Conservation (phyloP, 2,329 filamentous ascomycete genomes). For the Alternaria sp. region DNA sequence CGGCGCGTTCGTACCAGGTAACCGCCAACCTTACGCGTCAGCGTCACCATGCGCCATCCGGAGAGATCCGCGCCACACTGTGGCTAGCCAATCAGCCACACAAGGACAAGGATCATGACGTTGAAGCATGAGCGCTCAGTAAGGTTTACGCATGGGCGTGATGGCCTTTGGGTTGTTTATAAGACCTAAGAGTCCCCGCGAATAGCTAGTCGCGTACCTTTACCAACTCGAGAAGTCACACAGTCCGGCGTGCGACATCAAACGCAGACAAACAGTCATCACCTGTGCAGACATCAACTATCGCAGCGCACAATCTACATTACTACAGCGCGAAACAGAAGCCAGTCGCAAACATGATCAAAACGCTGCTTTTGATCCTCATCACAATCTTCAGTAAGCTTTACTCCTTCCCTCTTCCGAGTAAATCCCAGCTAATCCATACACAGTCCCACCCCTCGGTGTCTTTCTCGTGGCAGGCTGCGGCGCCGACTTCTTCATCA, state of each 20-base stretch:
- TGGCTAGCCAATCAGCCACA: slow-evolving; percentile 3
- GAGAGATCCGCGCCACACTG: background rate
- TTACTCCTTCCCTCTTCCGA: background rate
- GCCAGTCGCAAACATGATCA: slow-evolving; percentile 21
- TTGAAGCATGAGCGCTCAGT: background rate
- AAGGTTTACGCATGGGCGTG: background rate
- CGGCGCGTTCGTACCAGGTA: background rate
- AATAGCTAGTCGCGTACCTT: background rate
- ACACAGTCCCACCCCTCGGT: slow-evolving; percentile 55
- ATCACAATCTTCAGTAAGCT: slow-evolving; percentile 53
- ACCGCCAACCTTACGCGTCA: background rate
- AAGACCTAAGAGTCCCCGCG: background rate
- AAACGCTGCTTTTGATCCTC: slow-evolving; percentile 51
- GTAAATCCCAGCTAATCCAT: background rate
- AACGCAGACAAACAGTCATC: background rate
- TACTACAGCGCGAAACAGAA: background rate
- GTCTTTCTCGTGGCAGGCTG: slow-evolving; percentile 58
- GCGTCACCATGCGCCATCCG: background rate
- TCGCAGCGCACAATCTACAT: background rate
- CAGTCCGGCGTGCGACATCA: background rate
- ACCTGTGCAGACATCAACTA: background rate
- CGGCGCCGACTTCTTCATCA: slow-evolving; percentile 57
- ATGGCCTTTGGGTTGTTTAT: background rate
- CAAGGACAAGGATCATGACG: background rate
- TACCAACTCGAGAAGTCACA: background rate